A percentile compares a stretch with the other conserved stretches of the same genome.
Evolutionary conservation across 2,329 filamentous ascomycete species (phyloP).

Genomic region (Thielaviopsis musarum): DNA sequence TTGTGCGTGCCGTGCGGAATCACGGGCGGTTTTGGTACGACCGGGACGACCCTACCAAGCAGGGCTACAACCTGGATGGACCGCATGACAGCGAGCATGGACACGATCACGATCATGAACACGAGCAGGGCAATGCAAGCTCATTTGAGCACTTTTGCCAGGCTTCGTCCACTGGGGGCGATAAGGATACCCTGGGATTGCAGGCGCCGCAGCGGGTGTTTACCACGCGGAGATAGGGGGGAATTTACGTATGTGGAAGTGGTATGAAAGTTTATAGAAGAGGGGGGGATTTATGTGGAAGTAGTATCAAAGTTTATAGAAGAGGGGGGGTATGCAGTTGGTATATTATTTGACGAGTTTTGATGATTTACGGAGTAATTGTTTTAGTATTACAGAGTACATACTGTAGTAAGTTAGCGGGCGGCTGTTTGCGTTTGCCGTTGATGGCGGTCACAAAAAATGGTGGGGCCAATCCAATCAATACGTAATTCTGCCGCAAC

Average conservation of each 20-base stretch:
- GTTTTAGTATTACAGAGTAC: no score
- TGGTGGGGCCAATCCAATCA: not conserved
- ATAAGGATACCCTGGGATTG: constrained; percentile 11
- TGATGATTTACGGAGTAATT: not conserved
- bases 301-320: no score
- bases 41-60: constrained; percentile 10
- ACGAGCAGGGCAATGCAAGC: not conserved
- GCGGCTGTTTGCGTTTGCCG: no score
- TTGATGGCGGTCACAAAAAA: no score
- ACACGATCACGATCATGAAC: not conserved
- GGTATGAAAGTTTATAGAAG: no score
- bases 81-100: constrained; percentile 1
- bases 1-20: constrained; percentile 23
- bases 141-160: constrained; percentile 12
- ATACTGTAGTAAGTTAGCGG: no score
- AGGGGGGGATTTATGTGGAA: no score
- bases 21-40: constrained; percentile 9
- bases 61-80: constrained; percentile 10
- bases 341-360: not conserved
- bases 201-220: constrained; percentile 8
- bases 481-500: not conserved
- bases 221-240: not conserved
- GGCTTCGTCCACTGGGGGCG: not conserved
- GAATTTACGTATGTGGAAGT: no score
- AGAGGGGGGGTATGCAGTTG: no score